These are phyloP conservation scores for Fallopia convolvulus DNA, from an alignment of 148 eudicot species.

Conservation along the genomic window DNA sequence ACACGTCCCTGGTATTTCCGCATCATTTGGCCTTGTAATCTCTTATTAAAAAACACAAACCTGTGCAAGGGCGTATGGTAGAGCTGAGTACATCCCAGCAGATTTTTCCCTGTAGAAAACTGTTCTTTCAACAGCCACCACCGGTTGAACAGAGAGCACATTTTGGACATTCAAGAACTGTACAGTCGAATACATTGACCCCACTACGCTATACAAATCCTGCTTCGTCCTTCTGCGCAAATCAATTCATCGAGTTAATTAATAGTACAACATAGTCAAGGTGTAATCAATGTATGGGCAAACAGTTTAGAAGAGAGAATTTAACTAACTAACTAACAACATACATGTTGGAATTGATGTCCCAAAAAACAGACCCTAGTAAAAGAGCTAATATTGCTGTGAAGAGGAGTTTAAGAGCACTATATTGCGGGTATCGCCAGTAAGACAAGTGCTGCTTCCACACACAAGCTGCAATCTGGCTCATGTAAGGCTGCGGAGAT, in stretches of 20 bases:
- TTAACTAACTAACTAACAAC: not conserved
- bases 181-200: conserved; percentile 40
- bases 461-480: conserved; percentile 40
- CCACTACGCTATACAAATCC: conserved; percentile 37
- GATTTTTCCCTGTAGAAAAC: conserved; percentile 42
- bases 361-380: conserved; percentile 53
- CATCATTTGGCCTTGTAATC: no score
- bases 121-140: conserved; percentile 31
- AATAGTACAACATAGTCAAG: no score
- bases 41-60: conserved; percentile 8
- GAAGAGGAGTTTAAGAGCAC: conserved; percentile 32
- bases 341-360: conserved; percentile 36
- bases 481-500: conserved; percentile 31
- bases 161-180: conserved; percentile 29
- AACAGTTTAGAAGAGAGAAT: no score
- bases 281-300: no score
- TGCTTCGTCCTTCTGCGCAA: conserved; percentile 16
- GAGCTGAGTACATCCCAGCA: conserved; percentile 48
- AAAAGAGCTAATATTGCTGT: conserved; percentile 24
- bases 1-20: no score
- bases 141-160: conserved; percentile 34
- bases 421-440: conserved; percentile 46
- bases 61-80: conserved; percentile 51
- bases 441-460: conserved; percentile 50
- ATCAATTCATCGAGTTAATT: not conserved